Evolutionary conservation across 2,329 filamentous ascomycete genomes (phyloP).

Genomic region (Colletotrichum siamense): DNA sequence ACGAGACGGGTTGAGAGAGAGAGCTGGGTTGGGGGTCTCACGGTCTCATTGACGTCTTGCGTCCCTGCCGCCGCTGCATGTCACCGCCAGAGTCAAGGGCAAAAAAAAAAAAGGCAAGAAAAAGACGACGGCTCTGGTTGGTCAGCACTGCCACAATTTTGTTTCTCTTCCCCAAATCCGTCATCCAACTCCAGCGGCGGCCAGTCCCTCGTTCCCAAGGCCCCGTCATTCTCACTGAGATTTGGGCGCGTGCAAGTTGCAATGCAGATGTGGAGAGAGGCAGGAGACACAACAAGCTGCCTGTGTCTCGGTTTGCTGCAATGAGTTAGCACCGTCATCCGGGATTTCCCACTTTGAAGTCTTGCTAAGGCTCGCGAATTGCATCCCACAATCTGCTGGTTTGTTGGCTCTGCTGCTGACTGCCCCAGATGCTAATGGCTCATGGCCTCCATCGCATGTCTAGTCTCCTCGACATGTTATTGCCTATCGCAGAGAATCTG

Average conservation of each 20-base stretch:
- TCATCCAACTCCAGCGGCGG: not conserved
- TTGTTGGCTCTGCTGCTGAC: not conserved
- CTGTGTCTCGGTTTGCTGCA: slow-evolving; percentile 15
- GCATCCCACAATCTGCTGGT: not conserved
- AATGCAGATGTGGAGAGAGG: not conserved
- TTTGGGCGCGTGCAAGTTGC: not conserved
- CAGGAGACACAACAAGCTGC: not conserved
- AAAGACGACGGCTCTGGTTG: not conserved
- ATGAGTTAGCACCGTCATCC: slow-evolving; percentile 4
- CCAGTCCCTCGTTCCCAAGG: not conserved
- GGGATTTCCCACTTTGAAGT: not conserved
- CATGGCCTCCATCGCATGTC: not conserved
- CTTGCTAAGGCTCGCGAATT: not conserved
- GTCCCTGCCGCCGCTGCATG: not conserved
- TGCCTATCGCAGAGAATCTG: not conserved
- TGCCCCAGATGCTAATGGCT: not conserved
- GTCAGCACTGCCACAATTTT: slow-evolving; percentile 15
- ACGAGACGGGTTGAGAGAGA: not conserved
- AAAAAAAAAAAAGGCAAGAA: not conserved
- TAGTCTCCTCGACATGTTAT: not conserved
- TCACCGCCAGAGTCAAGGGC: not conserved
- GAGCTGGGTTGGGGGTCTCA: not conserved
- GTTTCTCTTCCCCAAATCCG: not conserved
- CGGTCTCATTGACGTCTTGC: not conserved
- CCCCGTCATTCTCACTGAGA: not conserved